Percentiles rank a stretch among this genome's conserved stretches.
These are phyloP conservation scores for Clausena lansium DNA, from an alignment of 345 rosid genomes.

Conservation along the genomic window DNA sequence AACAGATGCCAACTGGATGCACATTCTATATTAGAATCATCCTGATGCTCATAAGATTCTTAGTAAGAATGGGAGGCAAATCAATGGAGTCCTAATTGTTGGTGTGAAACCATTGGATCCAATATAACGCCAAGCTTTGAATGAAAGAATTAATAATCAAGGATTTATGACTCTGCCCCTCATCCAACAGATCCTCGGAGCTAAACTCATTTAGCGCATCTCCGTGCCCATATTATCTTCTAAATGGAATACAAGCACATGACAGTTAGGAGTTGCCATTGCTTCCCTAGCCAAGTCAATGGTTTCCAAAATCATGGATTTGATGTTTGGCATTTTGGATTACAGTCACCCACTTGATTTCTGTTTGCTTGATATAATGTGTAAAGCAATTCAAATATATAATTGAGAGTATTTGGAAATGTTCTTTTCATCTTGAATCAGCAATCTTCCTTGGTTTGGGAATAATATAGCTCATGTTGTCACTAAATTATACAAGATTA, in stretches of 20 bases:
- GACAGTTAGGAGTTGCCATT: constrained; percentile 61
- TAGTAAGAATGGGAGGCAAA: constrained; percentile 78
- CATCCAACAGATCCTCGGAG: too few relatives aligned
- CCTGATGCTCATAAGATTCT: constrained; percentile 90
- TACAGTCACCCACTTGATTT: not conserved
- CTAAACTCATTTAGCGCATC: constrained; percentile 36
- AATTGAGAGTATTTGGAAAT: constrained; percentile 7
- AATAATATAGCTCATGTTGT: not conserved
- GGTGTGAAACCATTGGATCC: constrained; percentile 92
- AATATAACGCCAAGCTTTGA: constrained; percentile 64
- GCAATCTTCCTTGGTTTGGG: not conserved
- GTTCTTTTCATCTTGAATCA: not conserved
- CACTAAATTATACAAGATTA: constrained; percentile 3
- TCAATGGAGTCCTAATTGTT: constrained; percentile 66
- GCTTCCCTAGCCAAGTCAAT: constrained; percentile 83
- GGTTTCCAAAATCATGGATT: constrained; percentile 76
- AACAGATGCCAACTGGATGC: constrained; percentile 95
- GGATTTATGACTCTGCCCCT: constrained; percentile 80
- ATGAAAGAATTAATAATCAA: constrained; percentile 67
- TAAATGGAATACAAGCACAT: constrained; percentile 57
- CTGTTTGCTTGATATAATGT: not conserved
- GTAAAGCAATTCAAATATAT: constrained; percentile 7
- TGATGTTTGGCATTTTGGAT: constrained; percentile 64
- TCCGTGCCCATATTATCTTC: constrained; percentile 54
- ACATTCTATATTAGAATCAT: constrained; percentile 81